phyloP scores from a whole-genome alignment of 441 rosid species.

The Bocquillonia castaneifolia region DNA sequence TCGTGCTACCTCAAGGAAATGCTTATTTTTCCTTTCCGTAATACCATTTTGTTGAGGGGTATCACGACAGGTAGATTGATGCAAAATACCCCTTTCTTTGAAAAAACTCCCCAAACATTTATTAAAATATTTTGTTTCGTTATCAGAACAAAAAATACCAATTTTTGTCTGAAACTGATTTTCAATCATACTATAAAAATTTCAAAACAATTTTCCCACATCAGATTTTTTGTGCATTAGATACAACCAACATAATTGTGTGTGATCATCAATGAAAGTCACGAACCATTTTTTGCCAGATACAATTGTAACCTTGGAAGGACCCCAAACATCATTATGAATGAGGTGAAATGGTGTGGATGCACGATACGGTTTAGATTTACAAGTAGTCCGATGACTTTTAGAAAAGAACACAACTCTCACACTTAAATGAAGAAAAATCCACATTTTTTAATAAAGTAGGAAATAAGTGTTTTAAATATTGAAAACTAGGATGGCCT shows the following conservation, averaged over 20 bases:
- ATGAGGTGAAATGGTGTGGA: background rate
- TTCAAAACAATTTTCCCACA: background rate
- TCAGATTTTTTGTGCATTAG: background rate
- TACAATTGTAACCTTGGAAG: background rate
- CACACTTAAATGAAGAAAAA: background rate
- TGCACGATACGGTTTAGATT: background rate
- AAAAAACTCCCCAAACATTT: background rate
- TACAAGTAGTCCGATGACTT: background rate
- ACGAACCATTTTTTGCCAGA: background rate
- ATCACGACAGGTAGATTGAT: background rate
- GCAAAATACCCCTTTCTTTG: background rate
- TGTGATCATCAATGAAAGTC: background rate
- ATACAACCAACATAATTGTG: background rate
- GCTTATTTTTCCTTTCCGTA: background rate
- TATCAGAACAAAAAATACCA: background rate
- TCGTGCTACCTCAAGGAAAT: background rate
- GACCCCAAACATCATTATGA: background rate
- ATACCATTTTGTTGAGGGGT: constrained; percentile 3
- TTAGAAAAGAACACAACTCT: background rate
- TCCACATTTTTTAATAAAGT: background rate
- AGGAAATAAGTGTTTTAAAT: background rate
- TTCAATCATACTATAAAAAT: background rate
- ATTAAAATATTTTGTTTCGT: background rate
- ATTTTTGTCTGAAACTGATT: background rate
- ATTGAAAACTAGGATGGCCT: background rate